Conservation (phyloP, 1,284 basidiomycete species). For the Kalmanozyma brasiliensis region DNA sequence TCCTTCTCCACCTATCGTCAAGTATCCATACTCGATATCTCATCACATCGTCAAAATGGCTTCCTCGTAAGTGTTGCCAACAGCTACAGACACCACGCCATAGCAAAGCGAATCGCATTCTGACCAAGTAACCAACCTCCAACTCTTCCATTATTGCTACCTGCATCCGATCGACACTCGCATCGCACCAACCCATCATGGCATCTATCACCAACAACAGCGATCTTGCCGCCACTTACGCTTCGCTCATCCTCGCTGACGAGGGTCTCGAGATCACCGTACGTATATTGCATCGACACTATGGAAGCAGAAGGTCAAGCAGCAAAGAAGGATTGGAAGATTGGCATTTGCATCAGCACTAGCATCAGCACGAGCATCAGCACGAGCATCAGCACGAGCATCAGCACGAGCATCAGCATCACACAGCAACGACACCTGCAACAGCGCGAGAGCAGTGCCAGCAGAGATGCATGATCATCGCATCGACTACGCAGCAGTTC, state of each 20-base stretch:
- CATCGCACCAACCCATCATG: background rate
- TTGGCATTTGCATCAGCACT: slow-evolving; percentile 3
- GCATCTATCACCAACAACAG: slow-evolving; percentile 15
- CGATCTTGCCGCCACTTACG: slow-evolving; percentile 73
- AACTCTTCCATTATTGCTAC: no score
- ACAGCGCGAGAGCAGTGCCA: no score
- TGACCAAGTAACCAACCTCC: slow-evolving; percentile 5
- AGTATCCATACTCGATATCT: slow-evolving; percentile 43
- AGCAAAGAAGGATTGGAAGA: slow-evolving; percentile 3
- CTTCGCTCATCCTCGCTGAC: slow-evolving; percentile 86
- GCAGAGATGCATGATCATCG: no score
- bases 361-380: slow-evolving; percentile 2
- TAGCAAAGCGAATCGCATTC: slow-evolving; percentile 9
- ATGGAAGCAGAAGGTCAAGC: background rate
- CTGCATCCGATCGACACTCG: background rate
- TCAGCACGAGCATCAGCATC: no score
- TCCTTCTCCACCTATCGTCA: slow-evolving; percentile 42
- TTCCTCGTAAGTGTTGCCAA: slow-evolving; percentile 42
- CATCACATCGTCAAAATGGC: slow-evolving; percentile 49
- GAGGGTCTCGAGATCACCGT: slow-evolving; percentile 90
- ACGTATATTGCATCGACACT: slow-evolving; percentile 69
- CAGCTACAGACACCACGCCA: background rate
- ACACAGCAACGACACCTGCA: no score
- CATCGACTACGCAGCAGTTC: no score
- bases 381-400: no score